Percentiles rank a stretch among this genome's conserved stretches.
Evolutionary conservation across 208 protist species (phyloP).

Genomic region (Leishmania aethiopica): DNA sequence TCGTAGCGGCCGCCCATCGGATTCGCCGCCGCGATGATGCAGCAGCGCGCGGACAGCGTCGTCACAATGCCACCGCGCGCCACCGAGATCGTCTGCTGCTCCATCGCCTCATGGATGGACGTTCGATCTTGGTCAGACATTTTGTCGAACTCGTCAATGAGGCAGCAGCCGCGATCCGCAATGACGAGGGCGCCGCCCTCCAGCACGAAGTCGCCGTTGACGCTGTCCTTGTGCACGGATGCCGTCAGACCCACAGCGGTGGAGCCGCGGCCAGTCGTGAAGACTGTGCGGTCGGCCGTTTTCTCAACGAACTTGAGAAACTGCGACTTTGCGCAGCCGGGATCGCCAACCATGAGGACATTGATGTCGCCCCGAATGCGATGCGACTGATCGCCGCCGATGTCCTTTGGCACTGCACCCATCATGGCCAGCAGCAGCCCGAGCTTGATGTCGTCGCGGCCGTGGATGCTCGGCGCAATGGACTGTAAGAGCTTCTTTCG

Average conservation of each 20-base stretch:
- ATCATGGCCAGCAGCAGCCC: conserved; percentile 98
- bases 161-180: conserved; percentile 98
- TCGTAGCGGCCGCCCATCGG: conserved; percentile 98
- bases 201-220: conserved; percentile 99
- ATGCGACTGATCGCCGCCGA: conserved; percentile 94
- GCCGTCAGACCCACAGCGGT: conserved; percentile 99
- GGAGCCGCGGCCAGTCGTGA: conserved; percentile 99
- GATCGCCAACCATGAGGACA: conserved; percentile 99
- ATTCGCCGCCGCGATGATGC: conserved; percentile 99
- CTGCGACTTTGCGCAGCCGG: conserved; percentile 97
- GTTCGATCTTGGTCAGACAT: conserved; percentile 99
- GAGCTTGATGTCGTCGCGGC: conserved; percentile 99
- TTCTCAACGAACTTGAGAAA: conserved; percentile 99
- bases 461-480: conserved; percentile 99
- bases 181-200: conserved; percentile 99
- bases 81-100: conserved; percentile 99
- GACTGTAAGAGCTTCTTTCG: conserved; percentile 94
- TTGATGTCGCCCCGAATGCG: conserved; percentile 99
- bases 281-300: conserved; percentile 98
- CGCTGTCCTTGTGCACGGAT: conserved; percentile 96
- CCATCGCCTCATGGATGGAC: conserved; percentile 99
- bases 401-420: conserved; percentile 95
- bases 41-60: conserved; percentile 96
- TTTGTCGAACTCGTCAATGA: conserved; percentile 99
- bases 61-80: conserved; percentile 99